Evolutionary conservation across 1,284 basidiomycete genomes (phyloP).

Genomic region (Naganishia sp.): DNA sequence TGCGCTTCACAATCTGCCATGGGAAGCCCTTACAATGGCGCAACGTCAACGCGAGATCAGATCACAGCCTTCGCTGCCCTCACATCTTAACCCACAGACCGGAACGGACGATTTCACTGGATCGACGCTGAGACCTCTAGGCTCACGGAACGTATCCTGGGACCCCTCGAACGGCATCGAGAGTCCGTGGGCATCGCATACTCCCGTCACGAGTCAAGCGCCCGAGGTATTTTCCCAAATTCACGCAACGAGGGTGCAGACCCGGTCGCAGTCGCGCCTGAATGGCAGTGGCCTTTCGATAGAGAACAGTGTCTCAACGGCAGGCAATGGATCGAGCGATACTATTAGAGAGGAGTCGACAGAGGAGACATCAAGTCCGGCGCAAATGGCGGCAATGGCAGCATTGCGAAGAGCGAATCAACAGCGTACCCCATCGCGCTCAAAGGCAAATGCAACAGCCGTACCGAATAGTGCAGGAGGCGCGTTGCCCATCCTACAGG

Average conservation of each 20-base stretch:
- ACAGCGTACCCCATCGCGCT: not conserved
- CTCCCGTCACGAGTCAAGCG: slow-evolving; percentile 28
- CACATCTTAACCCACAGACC: not conserved
- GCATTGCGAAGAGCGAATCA: slow-evolving; percentile 19
- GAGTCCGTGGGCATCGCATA: slow-evolving; percentile 14
- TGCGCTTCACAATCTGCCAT: slow-evolving; percentile 8
- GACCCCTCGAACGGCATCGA: not conserved
- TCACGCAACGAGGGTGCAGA: slow-evolving; percentile 16
- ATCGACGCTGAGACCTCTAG: not conserved
- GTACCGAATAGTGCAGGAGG: no score
- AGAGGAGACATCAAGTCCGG: slow-evolving; percentile 1
- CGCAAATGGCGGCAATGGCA: slow-evolving; percentile 26
- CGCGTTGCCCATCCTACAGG: no score
- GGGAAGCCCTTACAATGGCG: slow-evolving; percentile 24
- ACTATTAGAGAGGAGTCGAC: not conserved
- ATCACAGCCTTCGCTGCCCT: not conserved
- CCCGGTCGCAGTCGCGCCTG: slow-evolving; percentile 8
- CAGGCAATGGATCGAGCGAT: not conserved
- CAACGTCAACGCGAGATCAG: slow-evolving; percentile 18
- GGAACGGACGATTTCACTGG: not conserved
- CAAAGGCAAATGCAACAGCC: not conserved
- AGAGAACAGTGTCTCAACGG: not conserved
- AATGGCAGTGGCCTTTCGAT: not conserved
- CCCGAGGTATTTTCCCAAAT: slow-evolving; percentile 28
- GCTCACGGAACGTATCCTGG: not conserved